Conservation (phyloP, 805 yeast genomes). For the Candida dendrica region DNA sequence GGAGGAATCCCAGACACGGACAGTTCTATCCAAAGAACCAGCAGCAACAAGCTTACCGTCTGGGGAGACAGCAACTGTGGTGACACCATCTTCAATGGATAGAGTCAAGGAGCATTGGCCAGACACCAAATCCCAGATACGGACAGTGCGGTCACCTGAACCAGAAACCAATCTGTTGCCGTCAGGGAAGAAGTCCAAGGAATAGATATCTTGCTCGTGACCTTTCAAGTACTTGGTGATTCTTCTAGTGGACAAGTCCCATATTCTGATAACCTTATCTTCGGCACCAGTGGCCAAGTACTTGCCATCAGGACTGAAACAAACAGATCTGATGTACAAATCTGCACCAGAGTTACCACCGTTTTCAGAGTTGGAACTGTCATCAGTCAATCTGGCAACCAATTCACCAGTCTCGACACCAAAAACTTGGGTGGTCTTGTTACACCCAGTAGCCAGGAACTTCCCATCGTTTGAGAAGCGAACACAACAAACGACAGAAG, state of each 20-base stretch:
- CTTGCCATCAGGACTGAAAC: slow-evolving; percentile 93
- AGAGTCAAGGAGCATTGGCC: slow-evolving; percentile 86
- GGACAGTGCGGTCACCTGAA: slow-evolving; percentile 91
- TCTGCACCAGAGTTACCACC: slow-evolving; percentile 51
- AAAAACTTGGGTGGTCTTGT: slow-evolving; percentile 90
- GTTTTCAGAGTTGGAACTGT: slow-evolving; percentile 40
- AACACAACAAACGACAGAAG: slow-evolving; percentile 95
- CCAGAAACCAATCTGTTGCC: slow-evolving; percentile 93
- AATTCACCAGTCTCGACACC: slow-evolving; percentile 88
- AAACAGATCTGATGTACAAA: slow-evolving; percentile 88
- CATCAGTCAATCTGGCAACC: slow-evolving; percentile 82
- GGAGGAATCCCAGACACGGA: slow-evolving; percentile 93
- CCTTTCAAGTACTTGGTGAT: slow-evolving; percentile 84
- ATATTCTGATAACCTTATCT: slow-evolving; percentile 84
- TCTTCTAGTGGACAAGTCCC: slow-evolving; percentile 86
- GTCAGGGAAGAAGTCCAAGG: slow-evolving; percentile 89
- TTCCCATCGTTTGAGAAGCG: slow-evolving; percentile 88
- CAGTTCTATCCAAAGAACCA: slow-evolving; percentile 91
- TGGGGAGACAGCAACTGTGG: slow-evolving; percentile 95
- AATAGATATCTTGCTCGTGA: slow-evolving; percentile 96
- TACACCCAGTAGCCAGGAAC: slow-evolving; percentile 93
- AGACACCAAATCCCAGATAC: slow-evolving; percentile 90
- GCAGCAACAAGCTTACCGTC: slow-evolving; percentile 93
- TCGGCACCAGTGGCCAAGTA: slow-evolving; percentile 92
- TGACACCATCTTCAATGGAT: slow-evolving; percentile 94